Percentiles rank a stretch among this genome's conserved stretches.
Evolutionary conservation across 768 basidiomycete genomes (phyloP).

Genomic region (Pleurotus eryngii): DNA sequence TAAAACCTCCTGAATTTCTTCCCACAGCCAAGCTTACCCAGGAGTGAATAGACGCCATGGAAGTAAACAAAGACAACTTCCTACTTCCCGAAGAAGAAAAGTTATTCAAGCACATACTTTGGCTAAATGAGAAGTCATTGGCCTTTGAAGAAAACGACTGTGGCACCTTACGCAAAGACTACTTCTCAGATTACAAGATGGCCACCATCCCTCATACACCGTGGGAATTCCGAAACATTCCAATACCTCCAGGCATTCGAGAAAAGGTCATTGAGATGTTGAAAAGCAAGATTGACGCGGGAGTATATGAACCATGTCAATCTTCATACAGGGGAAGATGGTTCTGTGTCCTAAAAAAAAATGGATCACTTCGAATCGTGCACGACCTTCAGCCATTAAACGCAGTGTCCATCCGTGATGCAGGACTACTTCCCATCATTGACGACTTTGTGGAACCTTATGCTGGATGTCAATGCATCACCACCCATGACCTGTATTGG

Average conservation of each 20-base stretch:
- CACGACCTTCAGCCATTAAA: constrained; percentile 21
- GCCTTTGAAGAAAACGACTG: constrained; percentile 28
- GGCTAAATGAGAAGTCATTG: constrained; percentile 20
- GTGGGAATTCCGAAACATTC: constrained; percentile 26
- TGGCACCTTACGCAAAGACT: constrained; percentile 21
- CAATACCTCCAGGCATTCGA: constrained; percentile 20
- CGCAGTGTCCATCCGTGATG: not conserved
- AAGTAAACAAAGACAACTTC: constrained; percentile 17
- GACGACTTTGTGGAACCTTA: too few species aligned
- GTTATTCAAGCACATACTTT: constrained; percentile 18
- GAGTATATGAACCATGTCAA: constrained; percentile 37
- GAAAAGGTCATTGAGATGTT: constrained; percentile 28
- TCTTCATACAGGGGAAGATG: constrained; percentile 34
- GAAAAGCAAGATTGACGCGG: constrained; percentile 30
- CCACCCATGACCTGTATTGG: too few species aligned
- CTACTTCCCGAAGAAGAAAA: constrained; percentile 26
- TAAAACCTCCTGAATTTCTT: constrained; percentile 17
- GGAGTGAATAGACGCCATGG: constrained; percentile 17
- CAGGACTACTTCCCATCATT: not conserved
- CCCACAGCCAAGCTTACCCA: constrained; percentile 14
- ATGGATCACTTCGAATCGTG: constrained; percentile 23
- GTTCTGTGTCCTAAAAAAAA: constrained; percentile 39
- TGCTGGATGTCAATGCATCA: too few species aligned
- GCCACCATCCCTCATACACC: constrained; percentile 29
- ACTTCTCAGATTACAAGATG: constrained; percentile 23